phyloP scores from a whole-genome alignment of 257 asterid genomes.

The Penstemon barbatus region DNA sequence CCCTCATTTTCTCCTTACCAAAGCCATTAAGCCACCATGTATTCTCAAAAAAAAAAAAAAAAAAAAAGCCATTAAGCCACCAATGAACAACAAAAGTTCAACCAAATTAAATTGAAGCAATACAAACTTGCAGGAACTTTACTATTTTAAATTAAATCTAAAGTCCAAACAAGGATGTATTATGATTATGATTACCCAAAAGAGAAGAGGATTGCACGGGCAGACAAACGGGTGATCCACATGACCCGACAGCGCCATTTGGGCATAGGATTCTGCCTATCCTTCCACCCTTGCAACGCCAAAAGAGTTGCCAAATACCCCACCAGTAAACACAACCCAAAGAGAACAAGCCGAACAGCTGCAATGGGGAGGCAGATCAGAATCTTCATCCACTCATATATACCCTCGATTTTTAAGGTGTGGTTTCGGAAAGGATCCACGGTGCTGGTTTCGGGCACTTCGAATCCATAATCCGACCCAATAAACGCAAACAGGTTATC shows the following conservation, averaged over 20 bases:
- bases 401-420: slow-evolving; percentile 66
- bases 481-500: slow-evolving; percentile 40
- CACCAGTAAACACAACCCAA: slow-evolving; percentile 56
- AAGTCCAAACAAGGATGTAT: neutral
- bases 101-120: slow-evolving; percentile 3
- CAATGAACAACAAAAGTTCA: neutral
- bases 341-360: slow-evolving; percentile 56
- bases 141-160: neutral
- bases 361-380: slow-evolving; percentile 73
- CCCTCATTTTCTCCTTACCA: too few species aligned
- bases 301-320: slow-evolving; percentile 65
- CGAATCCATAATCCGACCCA: slow-evolving; percentile 58
- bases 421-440: slow-evolving; percentile 79
- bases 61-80: neutral
- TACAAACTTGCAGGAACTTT: neutral
- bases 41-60: neutral
- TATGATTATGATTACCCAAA: slow-evolving; percentile 58
- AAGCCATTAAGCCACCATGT: too few species aligned
- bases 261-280: slow-evolving; percentile 80
- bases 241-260: slow-evolving; percentile 78
- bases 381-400: slow-evolving; percentile 91
- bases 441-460: slow-evolving; percentile 62
- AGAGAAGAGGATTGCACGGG: slow-evolving; percentile 80
- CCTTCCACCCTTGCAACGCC: slow-evolving; percentile 86
- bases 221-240: slow-evolving; percentile 78